A percentile compares a stretch with the other conserved stretches of the same genome.
Conservation (phyloP, 176 grass and related monocot species). For the Aegilops bicornis region DNA sequence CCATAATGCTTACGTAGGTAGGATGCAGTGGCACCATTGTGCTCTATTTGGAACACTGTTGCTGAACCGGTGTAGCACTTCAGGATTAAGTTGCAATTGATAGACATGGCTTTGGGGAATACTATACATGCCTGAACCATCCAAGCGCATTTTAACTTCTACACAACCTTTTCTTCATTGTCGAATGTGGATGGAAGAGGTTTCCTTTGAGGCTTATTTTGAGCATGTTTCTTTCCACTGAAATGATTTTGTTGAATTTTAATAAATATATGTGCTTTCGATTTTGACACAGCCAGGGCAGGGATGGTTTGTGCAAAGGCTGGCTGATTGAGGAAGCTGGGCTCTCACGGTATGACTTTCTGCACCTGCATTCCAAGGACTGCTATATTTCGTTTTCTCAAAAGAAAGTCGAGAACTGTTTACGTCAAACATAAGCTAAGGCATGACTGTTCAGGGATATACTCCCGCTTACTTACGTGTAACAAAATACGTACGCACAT, state of each 20-base stretch:
- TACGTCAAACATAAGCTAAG: not conserved
- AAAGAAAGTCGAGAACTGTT: not conserved
- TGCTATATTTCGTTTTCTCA: no score
- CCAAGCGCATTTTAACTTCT: no score
- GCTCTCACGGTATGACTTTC: constrained; percentile 57
- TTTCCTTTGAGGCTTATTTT: not conserved
- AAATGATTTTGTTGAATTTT: constrained; percentile 13
- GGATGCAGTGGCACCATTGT: not conserved
- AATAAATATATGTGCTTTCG: not conserved
- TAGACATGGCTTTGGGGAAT: not conserved
- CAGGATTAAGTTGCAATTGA: not conserved
- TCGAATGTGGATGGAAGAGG: not conserved
- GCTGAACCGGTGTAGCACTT: not conserved
- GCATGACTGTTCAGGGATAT: not conserved
- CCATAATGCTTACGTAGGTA: not conserved
- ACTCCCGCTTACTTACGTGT: not conserved
- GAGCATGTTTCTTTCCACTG: not conserved
- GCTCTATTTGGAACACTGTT: not conserved
- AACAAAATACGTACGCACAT: not conserved
- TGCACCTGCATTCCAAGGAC: not conserved
- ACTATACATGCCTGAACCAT: no score
- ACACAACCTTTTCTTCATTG: no score
- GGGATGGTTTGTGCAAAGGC: constrained; percentile 92
- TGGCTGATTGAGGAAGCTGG: constrained; percentile 88
- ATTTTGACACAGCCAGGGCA: constrained; percentile 66